Percentiles rank a stretch among this genome's conserved stretches.
phyloP scores from a whole-genome alignment of 208 protist genomes.

The Trypanosoma melophagium region DNA sequence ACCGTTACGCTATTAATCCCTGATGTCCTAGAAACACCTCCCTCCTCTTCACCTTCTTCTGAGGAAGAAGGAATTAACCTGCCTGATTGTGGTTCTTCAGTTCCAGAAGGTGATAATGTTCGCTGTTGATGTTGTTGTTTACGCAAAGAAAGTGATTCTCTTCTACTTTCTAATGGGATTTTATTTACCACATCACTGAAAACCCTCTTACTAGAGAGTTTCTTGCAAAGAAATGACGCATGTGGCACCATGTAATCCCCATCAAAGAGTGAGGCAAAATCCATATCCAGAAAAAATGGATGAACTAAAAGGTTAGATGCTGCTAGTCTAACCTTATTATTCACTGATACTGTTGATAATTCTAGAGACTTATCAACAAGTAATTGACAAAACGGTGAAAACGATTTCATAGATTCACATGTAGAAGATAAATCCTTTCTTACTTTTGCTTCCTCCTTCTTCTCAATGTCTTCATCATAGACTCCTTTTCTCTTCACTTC shows the following conservation, averaged over 20 bases:
- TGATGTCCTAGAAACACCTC: background rate
- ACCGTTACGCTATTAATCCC: background rate
- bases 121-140: background rate
- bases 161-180: background rate
- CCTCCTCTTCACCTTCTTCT: background rate
- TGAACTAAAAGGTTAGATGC: slow-evolving; percentile 50
- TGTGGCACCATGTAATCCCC: slow-evolving; percentile 44
- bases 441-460: background rate
- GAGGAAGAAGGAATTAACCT: too few relatives aligned
- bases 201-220: slow-evolving; percentile 53
- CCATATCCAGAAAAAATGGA: slow-evolving; percentile 60
- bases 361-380: slow-evolving; percentile 46
- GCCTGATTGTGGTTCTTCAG: too few relatives aligned
- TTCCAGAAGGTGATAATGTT: background rate
- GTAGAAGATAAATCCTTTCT: slow-evolving; percentile 9
- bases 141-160: background rate
- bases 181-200: background rate
- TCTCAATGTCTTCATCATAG: background rate
- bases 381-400: slow-evolving; percentile 50
- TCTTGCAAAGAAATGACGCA: slow-evolving; percentile 34
- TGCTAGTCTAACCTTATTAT: slow-evolving; percentile 40
- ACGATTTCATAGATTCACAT: slow-evolving; percentile 6
- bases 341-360: slow-evolving; percentile 15
- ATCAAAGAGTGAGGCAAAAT: slow-evolving; percentile 64
- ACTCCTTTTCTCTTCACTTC: background rate